These are phyloP conservation scores for Cephalotrichum gorgonifer DNA, from an alignment of 2,329 filamentous ascomycete species.

Conservation along the genomic window DNA sequence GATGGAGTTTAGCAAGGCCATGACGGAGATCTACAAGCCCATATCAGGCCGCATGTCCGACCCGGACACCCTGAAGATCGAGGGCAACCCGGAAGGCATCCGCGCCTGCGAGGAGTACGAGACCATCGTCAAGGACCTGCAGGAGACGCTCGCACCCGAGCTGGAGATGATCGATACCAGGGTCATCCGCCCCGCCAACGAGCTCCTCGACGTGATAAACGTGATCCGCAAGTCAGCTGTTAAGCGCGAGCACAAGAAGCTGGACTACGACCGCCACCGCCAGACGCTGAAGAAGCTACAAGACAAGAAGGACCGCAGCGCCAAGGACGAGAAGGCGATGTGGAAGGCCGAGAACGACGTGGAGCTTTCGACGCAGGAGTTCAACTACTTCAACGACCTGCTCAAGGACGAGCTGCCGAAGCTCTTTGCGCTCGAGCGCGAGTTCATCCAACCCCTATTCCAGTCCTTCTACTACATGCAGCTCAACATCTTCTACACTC, in stretches of 20 bases:
- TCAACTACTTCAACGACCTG: conserved; percentile 95
- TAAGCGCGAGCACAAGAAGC: conserved; percentile 94
- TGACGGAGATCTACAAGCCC: conserved; percentile 94
- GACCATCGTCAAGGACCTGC: conserved; percentile 75
- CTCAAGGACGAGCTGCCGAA: conserved; percentile 93
- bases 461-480: conserved; percentile 99
- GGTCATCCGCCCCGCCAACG: conserved; percentile 84
- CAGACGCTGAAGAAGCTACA: conserved; percentile 82
- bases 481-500: conserved; percentile 95
- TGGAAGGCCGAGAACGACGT: conserved; percentile 92
- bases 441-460: conserved; percentile 95
- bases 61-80: conserved; percentile 67
- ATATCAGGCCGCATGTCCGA: conserved; percentile 95
- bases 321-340: conserved; percentile 95
- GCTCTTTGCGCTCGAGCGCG: conserved; percentile 77
- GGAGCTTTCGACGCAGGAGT: conserved; percentile 88
- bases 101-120: conserved; percentile 95
- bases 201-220: conserved; percentile 91
- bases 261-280: conserved; percentile 88
- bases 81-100: conserved; percentile 90
- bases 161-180: conserved; percentile 94
- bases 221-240: conserved; percentile 77
- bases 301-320: conserved; percentile 91
- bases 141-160: conserved; percentile 80
- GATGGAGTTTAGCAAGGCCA: conserved; percentile 95